These are phyloP conservation scores for Coemansia sp. DNA, from an alignment of 192 early-diverging fungal genomes.

Conservation along the genomic window DNA sequence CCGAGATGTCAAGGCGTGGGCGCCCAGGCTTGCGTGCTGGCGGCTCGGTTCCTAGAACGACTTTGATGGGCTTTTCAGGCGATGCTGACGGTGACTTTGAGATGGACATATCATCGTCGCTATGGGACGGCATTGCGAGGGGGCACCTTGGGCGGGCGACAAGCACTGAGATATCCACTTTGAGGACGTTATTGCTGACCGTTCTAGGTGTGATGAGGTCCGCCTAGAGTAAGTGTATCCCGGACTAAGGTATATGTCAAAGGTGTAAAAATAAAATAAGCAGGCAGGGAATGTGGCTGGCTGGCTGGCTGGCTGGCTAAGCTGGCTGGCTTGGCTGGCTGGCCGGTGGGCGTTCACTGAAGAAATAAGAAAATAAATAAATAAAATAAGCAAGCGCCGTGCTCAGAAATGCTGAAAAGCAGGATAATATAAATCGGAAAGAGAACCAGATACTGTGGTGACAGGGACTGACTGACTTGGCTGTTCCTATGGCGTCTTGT, in stretches of 20 bases:
- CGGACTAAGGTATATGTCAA: not conserved
- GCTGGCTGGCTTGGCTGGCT: no score
- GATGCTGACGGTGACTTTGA: slow-evolving; percentile 8
- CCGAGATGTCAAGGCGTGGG: slow-evolving; percentile 53
- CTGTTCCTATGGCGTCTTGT: no score
- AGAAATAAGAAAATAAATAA: no score
- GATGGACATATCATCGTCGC: slow-evolving; percentile 32
- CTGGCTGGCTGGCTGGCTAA: no score
- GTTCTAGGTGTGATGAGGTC: slow-evolving; percentile 3
- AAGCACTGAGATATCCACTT: slow-evolving; percentile 52
- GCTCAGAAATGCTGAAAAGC: no score
- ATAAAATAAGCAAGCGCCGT: no score
- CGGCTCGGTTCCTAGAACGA: slow-evolving; percentile 47
- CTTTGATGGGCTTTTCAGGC: slow-evolving; percentile 40
- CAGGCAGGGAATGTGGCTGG: no score
- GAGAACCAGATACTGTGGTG: no score
- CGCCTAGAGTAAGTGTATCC: not conserved
- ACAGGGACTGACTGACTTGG: no score
- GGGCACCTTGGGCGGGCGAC: slow-evolving; percentile 24
- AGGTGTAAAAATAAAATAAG: no score
- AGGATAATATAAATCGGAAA: no score
- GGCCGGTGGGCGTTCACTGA: no score
- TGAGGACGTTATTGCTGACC: slow-evolving; percentile 5
- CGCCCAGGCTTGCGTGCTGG: slow-evolving; percentile 53
- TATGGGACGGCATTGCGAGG: slow-evolving; percentile 34